A percentile compares a stretch with the other conserved stretches of the same genome.
Conservation (phyloP, 2,329 filamentous ascomycete species). For the Nakataea oryzae region DNA sequence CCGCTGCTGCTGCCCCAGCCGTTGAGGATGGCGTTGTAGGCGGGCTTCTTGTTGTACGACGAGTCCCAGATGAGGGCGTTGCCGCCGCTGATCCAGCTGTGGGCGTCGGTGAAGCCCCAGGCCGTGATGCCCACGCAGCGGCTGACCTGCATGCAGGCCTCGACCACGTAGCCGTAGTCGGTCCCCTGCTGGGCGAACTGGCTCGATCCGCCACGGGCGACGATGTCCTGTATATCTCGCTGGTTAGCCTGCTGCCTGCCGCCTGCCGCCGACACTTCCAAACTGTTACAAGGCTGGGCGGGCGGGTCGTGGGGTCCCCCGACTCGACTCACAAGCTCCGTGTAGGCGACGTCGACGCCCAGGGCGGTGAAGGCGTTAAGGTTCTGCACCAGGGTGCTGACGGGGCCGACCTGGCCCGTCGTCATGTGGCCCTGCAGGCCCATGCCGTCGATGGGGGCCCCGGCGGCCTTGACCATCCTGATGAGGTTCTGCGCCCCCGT, state of each 20-base stretch:
- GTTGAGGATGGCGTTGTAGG: constrained; percentile 7
- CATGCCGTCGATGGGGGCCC: constrained; percentile 37
- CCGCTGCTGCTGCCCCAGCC: constrained; percentile 2
- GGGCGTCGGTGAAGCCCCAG: constrained; percentile 24
- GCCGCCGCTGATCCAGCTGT: constrained; percentile 18
- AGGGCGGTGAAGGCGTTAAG: constrained; percentile 28
- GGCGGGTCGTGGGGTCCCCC: too few species aligned
- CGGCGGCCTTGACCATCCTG: constrained; percentile 16
- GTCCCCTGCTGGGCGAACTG: constrained; percentile 3
- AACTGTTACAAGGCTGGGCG: too few species aligned
- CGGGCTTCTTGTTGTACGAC: constrained; percentile 8
- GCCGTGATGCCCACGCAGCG: constrained; percentile 19
- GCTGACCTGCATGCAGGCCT: constrained; percentile 14
- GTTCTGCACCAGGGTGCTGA: constrained; percentile 22
- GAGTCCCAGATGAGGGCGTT: constrained; percentile 6
- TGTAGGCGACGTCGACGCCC: constrained; percentile 37
- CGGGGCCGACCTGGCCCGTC: constrained; percentile 28
- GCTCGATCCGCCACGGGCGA: neutral
- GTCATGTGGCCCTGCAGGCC: constrained; percentile 41
- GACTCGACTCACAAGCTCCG: constrained; percentile 30
- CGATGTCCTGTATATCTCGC: neutral
- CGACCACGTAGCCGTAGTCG: constrained; percentile 22
- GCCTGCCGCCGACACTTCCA: too few species aligned
- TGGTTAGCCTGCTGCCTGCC: neutral
- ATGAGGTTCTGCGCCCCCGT: constrained; percentile 21